Evolutionary conservation across 164 flowering plant species (phyloP), one percentile per base, ranked within the genome.

Genomic region (Vitis rotundifolia): DNA sequence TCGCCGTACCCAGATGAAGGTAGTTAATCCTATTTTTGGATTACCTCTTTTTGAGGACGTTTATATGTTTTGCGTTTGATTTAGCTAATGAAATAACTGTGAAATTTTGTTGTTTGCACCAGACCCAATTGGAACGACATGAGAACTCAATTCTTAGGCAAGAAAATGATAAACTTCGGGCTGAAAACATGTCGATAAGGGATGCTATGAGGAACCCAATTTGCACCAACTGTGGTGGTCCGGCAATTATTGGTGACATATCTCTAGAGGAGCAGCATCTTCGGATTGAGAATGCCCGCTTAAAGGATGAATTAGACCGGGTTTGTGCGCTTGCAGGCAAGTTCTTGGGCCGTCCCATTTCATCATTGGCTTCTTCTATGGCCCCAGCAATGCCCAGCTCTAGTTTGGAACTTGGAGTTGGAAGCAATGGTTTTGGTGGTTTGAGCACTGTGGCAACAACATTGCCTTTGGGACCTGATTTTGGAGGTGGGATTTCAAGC

Each of bases 1-100:
- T 68, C 83, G 98, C 9, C 83, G 99, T 8, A 95, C 98, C 60
- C 99, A 95, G 62, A 95, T 93, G 98, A 95, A 94, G 98, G 99
- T 91, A 61, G 44, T 37, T 37, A 37, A 37, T 37, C 44, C 5
- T 37, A 37, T 57, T 5, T 49, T 59, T 44, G 2, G 13, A 11
- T 49, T 29, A 29, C 0, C 16, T 15, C 18, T 53, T 10, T 48
- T 28, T 18, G 7, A 52, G 48, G 14, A 49, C 55, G 47, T 26
- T 59, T 57, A 57, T 37, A 13, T 57, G 16, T 31, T 71, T 50
- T 26, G 13, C 53, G 12, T 37, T 18, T 44, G 57, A 47, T 59
- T 59, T 37, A 47, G 26, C 26, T 22, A 22, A 22, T 22, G 26
- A 22, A 22, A 3, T 29, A 9, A 49, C 11, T 22, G 56, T 66